Percentiles rank a stretch among this genome's conserved stretches.
These are phyloP conservation scores for Parasarocladium wereldwijsianum DNA, from an alignment of 2,329 filamentous ascomycete species.

Conservation along the genomic window DNA sequence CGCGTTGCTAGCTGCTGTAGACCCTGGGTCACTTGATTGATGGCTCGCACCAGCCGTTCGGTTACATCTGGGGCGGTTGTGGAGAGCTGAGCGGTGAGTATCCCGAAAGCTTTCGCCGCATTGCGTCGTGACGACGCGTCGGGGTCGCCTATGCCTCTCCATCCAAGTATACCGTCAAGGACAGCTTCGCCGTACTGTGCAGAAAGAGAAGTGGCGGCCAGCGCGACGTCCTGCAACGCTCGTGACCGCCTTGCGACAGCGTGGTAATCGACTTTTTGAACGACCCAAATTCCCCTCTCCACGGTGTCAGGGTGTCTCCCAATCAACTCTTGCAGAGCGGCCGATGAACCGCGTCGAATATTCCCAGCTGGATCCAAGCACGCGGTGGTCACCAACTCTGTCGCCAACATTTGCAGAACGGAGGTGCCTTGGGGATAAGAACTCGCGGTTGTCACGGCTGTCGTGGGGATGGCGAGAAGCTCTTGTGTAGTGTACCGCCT, in stretches of 20 bases:
- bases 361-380: constrained; percentile 86
- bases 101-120: constrained; percentile 56
- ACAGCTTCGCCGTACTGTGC: constrained; percentile 56
- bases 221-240: constrained; percentile 65
- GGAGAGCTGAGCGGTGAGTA: constrained; percentile 29
- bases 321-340: constrained; percentile 84
- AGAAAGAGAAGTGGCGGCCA: constrained; percentile 51
- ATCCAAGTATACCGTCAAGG: constrained; percentile 57
- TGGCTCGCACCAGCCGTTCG: constrained; percentile 16
- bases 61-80: constrained; percentile 11
- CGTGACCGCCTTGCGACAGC: constrained; percentile 75
- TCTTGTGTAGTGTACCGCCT: constrained; percentile 74
- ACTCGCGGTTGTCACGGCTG: constrained; percentile 26
- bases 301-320: constrained; percentile 84
- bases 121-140: constrained; percentile 60
- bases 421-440: constrained; percentile 22
- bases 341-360: constrained; percentile 81
- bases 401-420: constrained; percentile 64
- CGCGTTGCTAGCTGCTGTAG: constrained; percentile 31
- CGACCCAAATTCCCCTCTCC: constrained; percentile 64
- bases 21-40: constrained; percentile 27
- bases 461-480: constrained; percentile 45
- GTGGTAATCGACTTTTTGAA: constrained; percentile 88
- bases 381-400: constrained; percentile 66
- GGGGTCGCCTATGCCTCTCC: constrained; percentile 75